Percentiles rank a stretch among this genome's conserved stretches.
These are phyloP conservation scores for Ophiostoma himal-ulmi DNA, from an alignment of 2,329 filamentous ascomycete species.

Conservation along the genomic window DNA sequence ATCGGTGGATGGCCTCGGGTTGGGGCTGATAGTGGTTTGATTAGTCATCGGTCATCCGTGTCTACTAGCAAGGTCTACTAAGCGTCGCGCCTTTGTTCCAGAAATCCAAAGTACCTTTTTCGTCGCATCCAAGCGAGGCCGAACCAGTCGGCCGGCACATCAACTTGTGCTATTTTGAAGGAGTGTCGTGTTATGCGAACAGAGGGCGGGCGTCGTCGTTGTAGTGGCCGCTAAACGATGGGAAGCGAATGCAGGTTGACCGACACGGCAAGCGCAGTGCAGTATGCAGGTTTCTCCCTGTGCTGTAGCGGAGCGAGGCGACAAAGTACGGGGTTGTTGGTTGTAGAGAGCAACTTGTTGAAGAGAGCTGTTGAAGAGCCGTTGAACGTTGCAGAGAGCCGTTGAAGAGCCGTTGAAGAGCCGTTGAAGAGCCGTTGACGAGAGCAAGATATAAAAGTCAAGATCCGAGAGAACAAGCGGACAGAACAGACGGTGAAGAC, in stretches of 20 bases:
- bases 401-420: neutral
- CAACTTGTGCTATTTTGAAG: neutral
- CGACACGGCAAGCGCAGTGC: conserved; percentile 5
- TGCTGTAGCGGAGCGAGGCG: neutral
- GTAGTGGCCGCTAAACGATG: neutral
- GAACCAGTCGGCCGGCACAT: conserved; percentile 18
- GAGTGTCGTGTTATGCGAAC: neutral
- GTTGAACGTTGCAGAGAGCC: too few species aligned
- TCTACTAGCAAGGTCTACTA: neutral
- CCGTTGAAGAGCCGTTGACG: neutral
- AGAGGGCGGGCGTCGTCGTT: neutral
- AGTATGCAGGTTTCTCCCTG: conserved; percentile 2
- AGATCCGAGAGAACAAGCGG: neutral
- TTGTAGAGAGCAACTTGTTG: neutral
- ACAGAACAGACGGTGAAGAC: neutral
- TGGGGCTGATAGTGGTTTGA: neutral
- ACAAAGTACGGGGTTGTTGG: neutral
- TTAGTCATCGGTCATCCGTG: neutral
- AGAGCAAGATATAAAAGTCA: neutral
- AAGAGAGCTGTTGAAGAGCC: neutral
- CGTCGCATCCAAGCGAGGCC: conserved; percentile 23
- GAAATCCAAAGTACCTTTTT: conserved; percentile 18
- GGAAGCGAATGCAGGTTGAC: neutral
- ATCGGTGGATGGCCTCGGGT: conserved; percentile 12
- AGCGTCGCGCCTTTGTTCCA: neutral